Conservation (phyloP, 768 basidiomycete genomes). For the Pleurotus pulmonarius region DNA sequence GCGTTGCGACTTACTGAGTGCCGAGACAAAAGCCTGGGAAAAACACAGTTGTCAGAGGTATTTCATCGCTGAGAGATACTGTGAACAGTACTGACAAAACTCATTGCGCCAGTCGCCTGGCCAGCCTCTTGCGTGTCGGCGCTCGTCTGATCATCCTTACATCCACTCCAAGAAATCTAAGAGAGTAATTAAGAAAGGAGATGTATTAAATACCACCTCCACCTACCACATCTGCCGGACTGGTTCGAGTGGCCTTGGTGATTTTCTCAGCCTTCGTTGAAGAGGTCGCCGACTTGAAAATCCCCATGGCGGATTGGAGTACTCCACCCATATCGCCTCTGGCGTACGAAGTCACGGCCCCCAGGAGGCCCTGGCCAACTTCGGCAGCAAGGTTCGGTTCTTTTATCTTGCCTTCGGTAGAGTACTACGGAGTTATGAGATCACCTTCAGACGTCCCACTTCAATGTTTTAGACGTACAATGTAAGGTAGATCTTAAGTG, state of each 20-base stretch:
- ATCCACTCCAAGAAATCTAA: slow-evolving; percentile 79
- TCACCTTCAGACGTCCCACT: not conserved
- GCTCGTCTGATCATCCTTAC: slow-evolving; percentile 80
- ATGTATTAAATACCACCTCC: too few species aligned
- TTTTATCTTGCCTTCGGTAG: slow-evolving; percentile 95
- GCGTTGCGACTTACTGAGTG: slow-evolving; percentile 38
- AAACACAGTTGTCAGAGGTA: not conserved
- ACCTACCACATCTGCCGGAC: slow-evolving; percentile 88
- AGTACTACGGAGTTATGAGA: slow-evolving; percentile 53
- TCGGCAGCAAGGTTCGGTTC: slow-evolving; percentile 87
- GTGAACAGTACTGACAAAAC: slow-evolving; percentile 45
- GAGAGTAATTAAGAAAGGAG: not conserved
- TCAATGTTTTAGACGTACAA: slow-evolving; percentile 34
- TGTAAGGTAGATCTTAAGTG: slow-evolving; percentile 59
- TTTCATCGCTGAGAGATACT: not conserved
- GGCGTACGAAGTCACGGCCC: slow-evolving; percentile 72
- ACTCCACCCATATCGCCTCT: slow-evolving; percentile 79
- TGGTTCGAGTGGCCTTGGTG: slow-evolving; percentile 62
- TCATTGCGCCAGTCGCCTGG: slow-evolving; percentile 75
- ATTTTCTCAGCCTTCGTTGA: slow-evolving; percentile 59
- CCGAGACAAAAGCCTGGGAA: slow-evolving; percentile 51
- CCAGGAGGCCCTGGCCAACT: slow-evolving; percentile 83
- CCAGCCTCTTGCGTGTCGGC: slow-evolving; percentile 70
- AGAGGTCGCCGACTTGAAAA: slow-evolving; percentile 75
- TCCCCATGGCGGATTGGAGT: slow-evolving; percentile 64